A percentile compares a stretch with the other conserved stretches of the same genome.
These are phyloP conservation scores for Populus hybrid DNA, from an alignment of 441 rosid species.

Conservation along the genomic window DNA sequence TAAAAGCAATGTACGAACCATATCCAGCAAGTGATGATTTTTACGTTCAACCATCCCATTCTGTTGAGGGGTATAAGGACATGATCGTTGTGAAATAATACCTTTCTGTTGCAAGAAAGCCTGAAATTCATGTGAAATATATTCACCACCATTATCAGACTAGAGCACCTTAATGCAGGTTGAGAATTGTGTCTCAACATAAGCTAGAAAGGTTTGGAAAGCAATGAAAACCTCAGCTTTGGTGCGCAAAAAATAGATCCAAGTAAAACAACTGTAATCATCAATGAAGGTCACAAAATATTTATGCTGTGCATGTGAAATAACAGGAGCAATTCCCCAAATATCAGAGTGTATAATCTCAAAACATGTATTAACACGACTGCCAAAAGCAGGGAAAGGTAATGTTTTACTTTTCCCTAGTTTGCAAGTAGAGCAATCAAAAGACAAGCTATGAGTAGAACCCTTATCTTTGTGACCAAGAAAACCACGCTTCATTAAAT, in stretches of 20 bases:
- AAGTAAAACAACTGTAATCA: no score
- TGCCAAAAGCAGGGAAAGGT: conserved; percentile 3
- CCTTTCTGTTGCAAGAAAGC: not conserved
- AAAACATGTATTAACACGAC: not conserved
- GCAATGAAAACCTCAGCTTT: not conserved
- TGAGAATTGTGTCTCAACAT: not conserved
- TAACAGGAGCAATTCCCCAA: not conserved
- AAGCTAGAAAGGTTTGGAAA: not conserved
- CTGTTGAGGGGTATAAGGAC: no score
- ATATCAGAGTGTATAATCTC: no score
- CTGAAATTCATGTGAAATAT: not conserved
- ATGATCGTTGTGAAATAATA: not conserved
- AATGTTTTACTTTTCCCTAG: conserved; percentile 1
- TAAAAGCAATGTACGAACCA: not conserved
- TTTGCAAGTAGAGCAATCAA: conserved; percentile 11
- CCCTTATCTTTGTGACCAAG: not conserved
- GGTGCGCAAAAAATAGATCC: no score
- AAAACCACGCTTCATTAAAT: not conserved
- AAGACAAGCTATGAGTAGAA: not conserved
- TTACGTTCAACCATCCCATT: not conserved
- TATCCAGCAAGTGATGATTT: not conserved
- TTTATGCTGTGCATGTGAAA: not conserved
- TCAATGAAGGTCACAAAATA: not conserved
- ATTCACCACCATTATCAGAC: no score
- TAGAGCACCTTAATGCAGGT: no score